phyloP scores from a whole-genome alignment of 2,329 filamentous ascomycete species.

The Hirsutella minnesotensis region DNA sequence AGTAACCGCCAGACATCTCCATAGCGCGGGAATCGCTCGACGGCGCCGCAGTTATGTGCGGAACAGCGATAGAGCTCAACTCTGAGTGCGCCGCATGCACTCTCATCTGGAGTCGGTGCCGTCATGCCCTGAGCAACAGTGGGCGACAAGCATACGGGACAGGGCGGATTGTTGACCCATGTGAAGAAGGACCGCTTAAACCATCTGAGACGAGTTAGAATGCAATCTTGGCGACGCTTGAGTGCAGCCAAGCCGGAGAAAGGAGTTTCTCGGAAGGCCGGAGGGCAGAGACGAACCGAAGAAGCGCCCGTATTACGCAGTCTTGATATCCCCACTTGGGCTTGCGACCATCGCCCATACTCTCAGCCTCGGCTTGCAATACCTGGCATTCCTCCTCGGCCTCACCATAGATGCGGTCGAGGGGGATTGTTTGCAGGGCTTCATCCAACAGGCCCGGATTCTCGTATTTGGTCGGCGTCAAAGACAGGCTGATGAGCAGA shows the following conservation, averaged over 20 bases:
- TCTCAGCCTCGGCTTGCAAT: conserved; percentile 75
- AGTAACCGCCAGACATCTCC: conserved; percentile 89
- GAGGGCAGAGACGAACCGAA: conserved; percentile 48
- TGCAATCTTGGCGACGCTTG: not conserved
- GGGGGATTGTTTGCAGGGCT: conserved; percentile 71
- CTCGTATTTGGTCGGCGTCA: conserved; percentile 88
- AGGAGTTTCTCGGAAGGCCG: not conserved
- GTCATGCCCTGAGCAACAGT: conserved; percentile 77
- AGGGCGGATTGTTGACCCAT: conserved; percentile 93
- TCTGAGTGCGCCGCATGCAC: conserved; percentile 71
- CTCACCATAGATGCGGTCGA: conserved; percentile 85
- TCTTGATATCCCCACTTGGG: conserved; percentile 96
- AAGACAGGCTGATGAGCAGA: conserved; percentile 72
- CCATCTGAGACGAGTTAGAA: conserved; percentile 41
- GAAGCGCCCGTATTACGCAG: conserved; percentile 78
- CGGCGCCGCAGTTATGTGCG: conserved; percentile 58
- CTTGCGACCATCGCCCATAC: conserved; percentile 67
- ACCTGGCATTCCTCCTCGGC: conserved; percentile 90
- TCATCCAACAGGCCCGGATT: conserved; percentile 92
- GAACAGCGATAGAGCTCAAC: conserved; percentile 90
- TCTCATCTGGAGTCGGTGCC: conserved; percentile 77
- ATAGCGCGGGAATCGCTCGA: conserved; percentile 86
- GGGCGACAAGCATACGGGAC: conserved; percentile 67
- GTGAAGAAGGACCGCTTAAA: conserved; percentile 92
- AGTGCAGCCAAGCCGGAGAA: not conserved